Evolutionary conservation across 140 eudicot species (phyloP).

Genomic region (Ambrosia hybrid): DNA sequence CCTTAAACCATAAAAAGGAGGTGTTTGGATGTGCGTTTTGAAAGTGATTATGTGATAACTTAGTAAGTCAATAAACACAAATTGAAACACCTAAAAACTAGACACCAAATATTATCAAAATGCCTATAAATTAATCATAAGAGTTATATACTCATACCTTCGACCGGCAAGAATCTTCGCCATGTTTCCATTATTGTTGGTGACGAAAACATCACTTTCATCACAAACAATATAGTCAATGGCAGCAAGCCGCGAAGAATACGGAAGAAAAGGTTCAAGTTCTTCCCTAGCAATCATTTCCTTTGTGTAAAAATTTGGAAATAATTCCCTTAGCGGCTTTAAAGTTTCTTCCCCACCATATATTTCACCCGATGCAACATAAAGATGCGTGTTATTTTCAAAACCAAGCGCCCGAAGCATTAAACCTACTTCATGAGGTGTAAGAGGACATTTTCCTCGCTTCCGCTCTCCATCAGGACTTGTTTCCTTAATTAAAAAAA

Average conservation of each 20-base stretch:
- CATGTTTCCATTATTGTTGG: constrained; percentile 97
- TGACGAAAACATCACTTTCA: constrained; percentile 89
- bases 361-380: constrained; percentile 98
- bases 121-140: neutral
- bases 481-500: constrained; percentile 51
- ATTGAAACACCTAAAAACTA: too few species aligned
- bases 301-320: constrained; percentile 91
- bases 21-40: neutral
- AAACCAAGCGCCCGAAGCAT: constrained; percentile 94
- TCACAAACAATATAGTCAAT: constrained; percentile 91
- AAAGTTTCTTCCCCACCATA: constrained; percentile 96
- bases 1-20: neutral
- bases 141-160: constrained; percentile 46
- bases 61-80: neutral
- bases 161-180: constrained; percentile 97
- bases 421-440: constrained; percentile 94
- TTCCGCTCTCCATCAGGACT: constrained; percentile 90
- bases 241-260: constrained; percentile 94
- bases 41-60: neutral
- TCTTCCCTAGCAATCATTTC: constrained; percentile 82
- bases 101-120: too few species aligned
- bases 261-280: constrained; percentile 78
- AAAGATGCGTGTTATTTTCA: constrained; percentile 67
- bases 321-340: constrained; percentile 79
- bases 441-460: constrained; percentile 96